Percentiles rank a stretch among this genome's conserved stretches.
These are phyloP conservation scores for Neurospora sp. DNA, from an alignment of 2,329 filamentous ascomycete species.

Conservation along the genomic window DNA sequence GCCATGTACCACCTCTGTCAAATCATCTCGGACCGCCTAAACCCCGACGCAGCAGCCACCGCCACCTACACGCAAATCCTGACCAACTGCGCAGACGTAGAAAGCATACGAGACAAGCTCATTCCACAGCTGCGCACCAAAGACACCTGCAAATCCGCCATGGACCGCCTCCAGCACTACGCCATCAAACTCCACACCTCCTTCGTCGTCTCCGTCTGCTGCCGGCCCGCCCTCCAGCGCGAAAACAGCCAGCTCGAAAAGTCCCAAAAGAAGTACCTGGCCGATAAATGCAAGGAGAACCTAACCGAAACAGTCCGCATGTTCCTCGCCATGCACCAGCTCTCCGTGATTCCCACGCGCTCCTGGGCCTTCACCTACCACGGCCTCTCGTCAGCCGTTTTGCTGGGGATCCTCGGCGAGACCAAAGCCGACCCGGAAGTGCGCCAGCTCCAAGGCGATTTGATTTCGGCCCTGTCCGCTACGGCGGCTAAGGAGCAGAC, in stretches of 20 bases:
- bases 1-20: conserved; percentile 56
- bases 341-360: conserved; percentile 55
- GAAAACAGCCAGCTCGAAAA: conserved; percentile 38
- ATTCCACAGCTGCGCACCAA: conserved; percentile 45
- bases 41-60: conserved; percentile 41
- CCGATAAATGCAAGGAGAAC: conserved; percentile 50
- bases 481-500: conserved; percentile 52
- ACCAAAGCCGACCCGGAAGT: conserved; percentile 55
- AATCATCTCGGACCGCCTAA: conserved; percentile 47
- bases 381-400: conserved; percentile 53
- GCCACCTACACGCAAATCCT: conserved; percentile 45
- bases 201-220: conserved; percentile 56
- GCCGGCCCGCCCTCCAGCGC: conserved; percentile 49
- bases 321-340: conserved; percentile 59
- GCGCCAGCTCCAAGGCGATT: conserved; percentile 51
- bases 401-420: conserved; percentile 53
- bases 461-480: conserved; percentile 53
- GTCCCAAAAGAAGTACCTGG: conserved; percentile 43
- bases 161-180: conserved; percentile 54
- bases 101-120: conserved; percentile 39
- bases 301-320: conserved; percentile 56
- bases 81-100: conserved; percentile 45
- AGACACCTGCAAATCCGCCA: conserved; percentile 52
- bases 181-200: conserved; percentile 55
- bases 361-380: conserved; percentile 62